Evolutionary conservation across 2,329 filamentous ascomycete species (phyloP), one percentile per base, ranked within the genome.

Genomic region (Thelonectria rubi): DNA sequence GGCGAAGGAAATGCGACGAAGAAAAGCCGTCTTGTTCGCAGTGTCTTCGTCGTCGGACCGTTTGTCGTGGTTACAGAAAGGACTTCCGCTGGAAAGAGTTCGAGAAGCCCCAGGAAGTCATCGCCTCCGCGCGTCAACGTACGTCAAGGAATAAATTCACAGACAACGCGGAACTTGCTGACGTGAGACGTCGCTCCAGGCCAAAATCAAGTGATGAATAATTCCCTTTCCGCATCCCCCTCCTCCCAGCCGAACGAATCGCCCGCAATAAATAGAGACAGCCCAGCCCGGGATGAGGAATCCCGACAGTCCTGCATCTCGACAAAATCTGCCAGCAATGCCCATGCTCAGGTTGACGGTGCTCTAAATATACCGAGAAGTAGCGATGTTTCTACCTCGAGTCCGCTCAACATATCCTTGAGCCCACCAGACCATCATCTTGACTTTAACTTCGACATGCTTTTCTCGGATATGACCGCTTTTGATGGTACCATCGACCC

Each of bases 1-100:
- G 56, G 20, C 43, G 60, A 48, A 63, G 60, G 37, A 65, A 65
- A 15, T 65, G 63, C 26, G 63, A 65, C 26, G 63, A 65, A 20
- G 37, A 45, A 11, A 65, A 65, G 12, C 63, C 63, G 10, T 51
- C 60, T 32, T 65, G 63, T 24, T 55, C 51, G 1, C 60, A 65
- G 20, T 65, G 63, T 46, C 18, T 52, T 10, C 30, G 37, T 8
- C 60, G 63, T 15, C 40, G 40, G 5, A 54, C 63, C 11, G 3
- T 32, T 5, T 65, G 63, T 10, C 60, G 60, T 11, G 63, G 63
- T 5, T 65, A 65, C 34, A 54, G 18, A 9, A 63, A 57, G 39
- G 54, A 55, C 3, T 20, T 65, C 21, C 54, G 30, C 30, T 63
- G 52, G 54, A 62, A 62, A 21, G 58, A 58, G 37, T 62, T 58